These are phyloP conservation scores for Hypoxylon rickii DNA, from an alignment of 495 filamentous ascomycete genomes.

Conservation along the genomic window DNA sequence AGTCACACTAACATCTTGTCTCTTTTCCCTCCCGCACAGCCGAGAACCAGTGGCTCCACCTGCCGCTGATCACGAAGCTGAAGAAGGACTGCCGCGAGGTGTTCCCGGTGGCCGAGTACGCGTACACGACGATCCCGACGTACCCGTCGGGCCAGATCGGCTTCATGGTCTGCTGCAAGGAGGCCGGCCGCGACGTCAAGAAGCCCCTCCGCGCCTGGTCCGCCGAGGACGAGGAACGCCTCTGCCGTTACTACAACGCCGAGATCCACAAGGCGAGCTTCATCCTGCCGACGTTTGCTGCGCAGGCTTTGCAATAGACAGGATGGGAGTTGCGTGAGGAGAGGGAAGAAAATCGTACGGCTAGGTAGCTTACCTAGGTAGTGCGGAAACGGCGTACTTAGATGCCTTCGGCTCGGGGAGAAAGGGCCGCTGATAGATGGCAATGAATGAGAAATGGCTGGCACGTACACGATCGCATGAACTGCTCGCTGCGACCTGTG, in stretches of 20 bases:
- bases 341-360: too few relatives aligned
- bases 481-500: too few relatives aligned
- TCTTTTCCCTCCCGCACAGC: too few relatives aligned
- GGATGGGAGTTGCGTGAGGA: background rate
- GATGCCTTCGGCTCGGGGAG: too few relatives aligned
- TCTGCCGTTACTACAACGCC: slow-evolving; percentile 94
- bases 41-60: slow-evolving; percentile 99
- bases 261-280: slow-evolving; percentile 95
- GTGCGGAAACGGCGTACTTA: too few relatives aligned
- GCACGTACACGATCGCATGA: too few relatives aligned
- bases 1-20: slow-evolving; percentile 15
- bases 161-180: slow-evolving; percentile 99
- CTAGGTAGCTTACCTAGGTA: too few relatives aligned
- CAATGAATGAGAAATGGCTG: too few relatives aligned
- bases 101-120: slow-evolving; percentile 97
- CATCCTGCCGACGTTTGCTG: slow-evolving; percentile 88
- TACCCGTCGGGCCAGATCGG: slow-evolving; percentile 99
- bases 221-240: slow-evolving; percentile 85
- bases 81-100: slow-evolving; percentile 96
- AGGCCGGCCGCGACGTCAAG: slow-evolving; percentile 77
- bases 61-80: slow-evolving; percentile 84
- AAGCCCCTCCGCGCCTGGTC: slow-evolving; percentile 79
- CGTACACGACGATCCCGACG: slow-evolving; percentile 98
- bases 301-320: slow-evolving; percentile 68
- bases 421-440: too few relatives aligned